Evolutionary conservation across 2,329 filamentous ascomycete species (phyloP).

Genomic region (Arthrobotrys musiformis): DNA sequence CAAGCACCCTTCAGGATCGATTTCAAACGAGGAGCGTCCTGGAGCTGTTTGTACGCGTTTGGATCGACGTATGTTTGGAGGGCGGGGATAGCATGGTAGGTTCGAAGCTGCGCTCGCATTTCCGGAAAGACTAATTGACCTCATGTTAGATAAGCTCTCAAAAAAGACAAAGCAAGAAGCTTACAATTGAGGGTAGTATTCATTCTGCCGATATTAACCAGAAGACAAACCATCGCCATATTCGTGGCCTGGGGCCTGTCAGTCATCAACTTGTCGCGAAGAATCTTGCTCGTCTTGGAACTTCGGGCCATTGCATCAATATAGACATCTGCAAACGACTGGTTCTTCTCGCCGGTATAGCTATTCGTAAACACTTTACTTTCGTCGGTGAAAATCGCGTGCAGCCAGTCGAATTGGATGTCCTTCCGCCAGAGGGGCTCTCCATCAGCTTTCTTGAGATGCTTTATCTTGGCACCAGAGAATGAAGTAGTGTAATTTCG

Average conservation of each 20-base stretch:
- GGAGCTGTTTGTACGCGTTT: conserved; percentile 95
- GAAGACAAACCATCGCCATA: conserved; percentile 98
- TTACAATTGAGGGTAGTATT: conserved; percentile 97
- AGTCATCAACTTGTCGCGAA: conserved; percentile 93
- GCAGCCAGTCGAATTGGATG: conserved; percentile 88
- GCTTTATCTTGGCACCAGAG: conserved; percentile 73
- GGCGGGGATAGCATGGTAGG: conserved; percentile 97
- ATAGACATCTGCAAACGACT: conserved; percentile 91
- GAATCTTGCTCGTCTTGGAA: conserved; percentile 98
- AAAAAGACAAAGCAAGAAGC: conserved; percentile 59
- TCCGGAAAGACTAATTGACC: conserved; percentile 85
- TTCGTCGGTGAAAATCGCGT: conserved; percentile 80
- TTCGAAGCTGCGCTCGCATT: conserved; percentile 96
- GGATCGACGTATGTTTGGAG: conserved; percentile 94
- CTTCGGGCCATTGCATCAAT: conserved; percentile 98
- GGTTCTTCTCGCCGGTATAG: conserved; percentile 80
- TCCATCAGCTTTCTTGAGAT: conserved; percentile 88
- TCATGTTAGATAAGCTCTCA: conserved; percentile 28
- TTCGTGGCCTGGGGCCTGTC: conserved; percentile 92
- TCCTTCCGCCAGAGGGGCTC: conserved; percentile 87
- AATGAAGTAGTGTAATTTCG: conserved; percentile 54
- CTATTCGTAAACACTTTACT: conserved; percentile 86
- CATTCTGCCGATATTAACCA: conserved; percentile 98
- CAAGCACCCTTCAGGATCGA: conserved; percentile 97
- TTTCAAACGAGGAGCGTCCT: conserved; percentile 94